These are phyloP conservation scores for Stephanodiscus minutulus DNA, from an alignment of 108 stramenopile species.

Conservation along the genomic window DNA sequence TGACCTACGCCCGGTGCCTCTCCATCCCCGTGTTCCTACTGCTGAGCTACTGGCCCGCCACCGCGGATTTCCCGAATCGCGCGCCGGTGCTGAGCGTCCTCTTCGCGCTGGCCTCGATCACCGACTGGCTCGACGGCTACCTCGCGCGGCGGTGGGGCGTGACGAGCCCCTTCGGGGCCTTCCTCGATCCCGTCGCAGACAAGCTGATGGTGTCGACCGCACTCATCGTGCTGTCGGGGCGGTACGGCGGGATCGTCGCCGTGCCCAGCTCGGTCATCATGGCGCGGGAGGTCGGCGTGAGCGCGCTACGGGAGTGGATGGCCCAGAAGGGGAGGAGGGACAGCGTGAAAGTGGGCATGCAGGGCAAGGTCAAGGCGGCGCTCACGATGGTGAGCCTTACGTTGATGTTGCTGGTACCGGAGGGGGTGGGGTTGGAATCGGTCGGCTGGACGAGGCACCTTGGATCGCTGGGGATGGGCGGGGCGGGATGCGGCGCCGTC, in stretches of 20 bases:
- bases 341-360: conserved; percentile 85
- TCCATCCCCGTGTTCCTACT: conserved; percentile 70
- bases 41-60: conserved; percentile 52
- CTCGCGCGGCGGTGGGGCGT: conserved; percentile 86
- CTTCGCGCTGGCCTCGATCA: conserved; percentile 75
- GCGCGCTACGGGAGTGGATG: conserved; percentile 96
- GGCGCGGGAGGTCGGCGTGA: conserved; percentile 88
- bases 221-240: conserved; percentile 80
- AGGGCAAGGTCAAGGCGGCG: conserved; percentile 89
- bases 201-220: conserved; percentile 95
- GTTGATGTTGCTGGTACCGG: conserved; percentile 62
- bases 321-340: conserved; percentile 78
- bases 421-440: conserved; percentile 33
- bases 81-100: conserved; percentile 31
- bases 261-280: conserved; percentile 86
- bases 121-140: conserved; percentile 94
- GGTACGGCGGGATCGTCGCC: conserved; percentile 70
- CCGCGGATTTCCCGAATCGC: conserved; percentile 25
- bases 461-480: conserved; percentile 22
- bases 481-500: background rate
- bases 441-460: conserved; percentile 20
- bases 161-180: conserved; percentile 87
- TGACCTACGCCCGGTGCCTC: conserved; percentile 75
- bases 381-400: conserved; percentile 79
- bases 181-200: conserved; percentile 97